A percentile compares a stretch with the other conserved stretches of the same genome.
phyloP scores from a whole-genome alignment of 345 rosid genomes.

The Rhizophora mangle region DNA sequence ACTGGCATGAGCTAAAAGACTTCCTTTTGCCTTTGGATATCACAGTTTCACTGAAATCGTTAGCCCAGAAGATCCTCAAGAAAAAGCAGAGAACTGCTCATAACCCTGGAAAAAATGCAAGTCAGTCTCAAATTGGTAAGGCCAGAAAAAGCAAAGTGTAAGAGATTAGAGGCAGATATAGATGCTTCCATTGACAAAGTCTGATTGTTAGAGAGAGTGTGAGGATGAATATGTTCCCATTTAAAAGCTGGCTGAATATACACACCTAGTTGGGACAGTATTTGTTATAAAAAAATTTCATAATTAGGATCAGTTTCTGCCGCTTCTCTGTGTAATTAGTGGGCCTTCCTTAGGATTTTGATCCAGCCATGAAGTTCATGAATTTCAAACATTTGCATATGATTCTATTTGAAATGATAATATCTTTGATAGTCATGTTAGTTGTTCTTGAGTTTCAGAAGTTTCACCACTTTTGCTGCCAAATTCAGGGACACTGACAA shows the following conservation, averaged over 20 bases:
- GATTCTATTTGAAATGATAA: too few relatives aligned
- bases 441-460: too few relatives aligned
- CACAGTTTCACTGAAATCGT: slow-evolving; percentile 53
- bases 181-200: not conserved
- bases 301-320: too few relatives aligned
- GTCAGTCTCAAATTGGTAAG: not conserved
- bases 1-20: slow-evolving; percentile 65
- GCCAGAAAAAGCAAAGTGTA: slow-evolving; percentile 8
- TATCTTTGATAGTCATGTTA: too few relatives aligned
- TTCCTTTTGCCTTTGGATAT: slow-evolving; percentile 70
- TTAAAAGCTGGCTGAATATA: not conserved
- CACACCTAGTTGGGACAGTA: too few relatives aligned
- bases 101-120: slow-evolving; percentile 4
- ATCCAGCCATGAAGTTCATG: not conserved
- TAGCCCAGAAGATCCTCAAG: slow-evolving; percentile 48
- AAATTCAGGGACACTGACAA: too few relatives aligned
- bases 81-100: slow-evolving; percentile 34
- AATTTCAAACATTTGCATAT: too few relatives aligned
- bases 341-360: not conserved
- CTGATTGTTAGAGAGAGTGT: not conserved
- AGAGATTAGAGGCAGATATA: not conserved
- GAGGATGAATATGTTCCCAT: not conserved
- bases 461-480: too few relatives aligned
- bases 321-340: too few relatives aligned
- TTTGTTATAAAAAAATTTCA: too few relatives aligned